Conservation (phyloP, 441 rosid genomes). For the Euphorbia schlechtendalii region DNA sequence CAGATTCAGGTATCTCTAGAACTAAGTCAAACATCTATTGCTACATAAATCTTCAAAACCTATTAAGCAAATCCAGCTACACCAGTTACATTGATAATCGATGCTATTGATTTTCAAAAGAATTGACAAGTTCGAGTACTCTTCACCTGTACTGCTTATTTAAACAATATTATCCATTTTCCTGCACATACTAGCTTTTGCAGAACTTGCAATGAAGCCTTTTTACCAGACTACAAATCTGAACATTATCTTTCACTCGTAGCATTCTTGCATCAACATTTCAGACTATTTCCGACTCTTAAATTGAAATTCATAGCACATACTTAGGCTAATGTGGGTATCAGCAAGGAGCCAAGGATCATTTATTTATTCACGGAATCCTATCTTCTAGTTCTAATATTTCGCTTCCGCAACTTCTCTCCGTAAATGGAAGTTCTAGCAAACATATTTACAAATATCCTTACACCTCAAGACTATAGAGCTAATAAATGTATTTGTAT, state of each 20-base stretch:
- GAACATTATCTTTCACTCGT: neutral
- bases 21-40: too few relatives aligned
- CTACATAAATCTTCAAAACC: too few relatives aligned
- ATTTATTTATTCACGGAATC: neutral
- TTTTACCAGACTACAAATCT: neutral
- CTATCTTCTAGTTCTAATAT: neutral
- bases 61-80: too few relatives aligned
- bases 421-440: neutral
- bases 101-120: too few relatives aligned
- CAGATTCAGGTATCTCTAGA: too few relatives aligned
- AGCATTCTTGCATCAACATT: neutral
- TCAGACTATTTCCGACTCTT: neutral
- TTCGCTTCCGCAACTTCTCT: neutral
- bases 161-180: neutral
- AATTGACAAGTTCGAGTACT: neutral
- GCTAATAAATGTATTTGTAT: neutral
- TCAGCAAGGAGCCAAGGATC: neutral
- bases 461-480: neutral
- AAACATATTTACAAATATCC: neutral
- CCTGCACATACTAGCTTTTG: neutral
- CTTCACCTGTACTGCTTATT: neutral
- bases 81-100: too few relatives aligned
- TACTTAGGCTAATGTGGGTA: neutral
- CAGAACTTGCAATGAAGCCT: neutral
- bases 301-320: neutral